Evolutionary conservation across 805 yeast genomes (phyloP).

Genomic region (Ogataea ganodermae): DNA sequence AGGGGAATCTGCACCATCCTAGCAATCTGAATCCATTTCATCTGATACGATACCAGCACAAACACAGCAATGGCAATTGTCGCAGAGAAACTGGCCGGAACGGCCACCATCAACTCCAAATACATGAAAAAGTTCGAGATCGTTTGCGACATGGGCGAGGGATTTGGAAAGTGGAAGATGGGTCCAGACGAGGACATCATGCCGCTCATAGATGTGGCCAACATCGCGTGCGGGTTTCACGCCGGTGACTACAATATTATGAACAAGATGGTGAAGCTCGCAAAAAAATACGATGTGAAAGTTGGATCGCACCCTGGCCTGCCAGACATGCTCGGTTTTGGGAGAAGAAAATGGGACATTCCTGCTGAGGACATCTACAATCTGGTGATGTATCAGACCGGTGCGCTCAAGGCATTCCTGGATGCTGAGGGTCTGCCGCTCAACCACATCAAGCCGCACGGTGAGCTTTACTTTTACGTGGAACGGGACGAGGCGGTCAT

Average conservation of each 20-base stretch:
- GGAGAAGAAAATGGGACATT: slow-evolving; percentile 40
- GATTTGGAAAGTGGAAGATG: slow-evolving; percentile 40
- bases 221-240: slow-evolving; percentile 45
- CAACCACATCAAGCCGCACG: slow-evolving; percentile 41
- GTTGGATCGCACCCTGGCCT: slow-evolving; percentile 45
- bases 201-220: slow-evolving; percentile 42
- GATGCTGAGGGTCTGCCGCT: slow-evolving; percentile 39
- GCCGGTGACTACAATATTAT: slow-evolving; percentile 43
- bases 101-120: slow-evolving; percentile 24
- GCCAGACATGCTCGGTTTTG: slow-evolving; percentile 42
- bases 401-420: slow-evolving; percentile 40
- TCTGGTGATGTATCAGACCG: slow-evolving; percentile 41
- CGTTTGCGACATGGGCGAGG: slow-evolving; percentile 32
- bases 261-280: slow-evolving; percentile 37
- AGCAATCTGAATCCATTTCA: no score
- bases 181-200: slow-evolving; percentile 43
- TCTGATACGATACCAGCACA: no score
- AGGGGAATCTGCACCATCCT: neutral
- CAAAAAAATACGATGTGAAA: slow-evolving; percentile 37
- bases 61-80: neutral
- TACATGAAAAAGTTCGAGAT: slow-evolving; percentile 27
- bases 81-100: slow-evolving; percentile 13
- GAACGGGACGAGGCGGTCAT: slow-evolving; percentile 39
- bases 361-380: slow-evolving; percentile 40
- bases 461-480: slow-evolving; percentile 41